Conservation (phyloP, 2,329 filamentous ascomycete genomes). For the Fusarium compactum region DNA sequence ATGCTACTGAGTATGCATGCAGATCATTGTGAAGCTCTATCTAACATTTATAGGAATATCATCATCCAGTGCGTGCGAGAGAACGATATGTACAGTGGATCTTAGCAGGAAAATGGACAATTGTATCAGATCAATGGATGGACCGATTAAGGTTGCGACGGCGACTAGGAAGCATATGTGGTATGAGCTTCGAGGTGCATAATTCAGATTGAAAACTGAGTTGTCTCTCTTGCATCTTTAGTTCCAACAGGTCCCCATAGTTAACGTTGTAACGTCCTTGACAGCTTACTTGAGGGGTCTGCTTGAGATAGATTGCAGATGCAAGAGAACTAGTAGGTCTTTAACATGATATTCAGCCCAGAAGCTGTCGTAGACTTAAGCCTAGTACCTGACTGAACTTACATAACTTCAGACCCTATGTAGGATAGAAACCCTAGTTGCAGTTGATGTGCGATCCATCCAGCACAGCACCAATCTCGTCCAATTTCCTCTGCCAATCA, state of each 20-base stretch:
- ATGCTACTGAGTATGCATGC: not conserved
- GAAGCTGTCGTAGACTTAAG: too few species aligned
- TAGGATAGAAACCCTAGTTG: fast-evolving
- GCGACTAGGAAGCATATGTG: too few species aligned
- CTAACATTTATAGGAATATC: not conserved
- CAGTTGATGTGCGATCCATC: constrained; percentile 31
- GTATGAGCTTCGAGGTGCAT: too few species aligned
- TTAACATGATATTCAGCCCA: too few species aligned
- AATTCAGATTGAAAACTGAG: too few species aligned
- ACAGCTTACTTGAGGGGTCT: too few species aligned
- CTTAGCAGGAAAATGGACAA: not conserved
- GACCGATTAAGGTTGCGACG: fast-evolving
- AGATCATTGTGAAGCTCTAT: fast-evolving
- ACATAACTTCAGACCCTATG: not conserved
- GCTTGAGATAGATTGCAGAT: too few species aligned
- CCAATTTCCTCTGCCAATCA: constrained; percentile 42
- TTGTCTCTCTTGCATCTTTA: too few species aligned
- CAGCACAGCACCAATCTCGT: constrained; percentile 39
- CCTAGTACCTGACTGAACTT: not conserved
- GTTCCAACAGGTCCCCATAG: too few species aligned
- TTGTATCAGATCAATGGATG: not conserved
- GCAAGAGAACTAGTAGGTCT: too few species aligned
- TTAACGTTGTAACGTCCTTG: too few species aligned
- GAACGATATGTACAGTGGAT: not conserved
- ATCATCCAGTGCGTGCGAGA: not conserved